These are phyloP conservation scores for Sarcodon aspratus DNA, from an alignment of 768 basidiomycete species.

Conservation along the genomic window DNA sequence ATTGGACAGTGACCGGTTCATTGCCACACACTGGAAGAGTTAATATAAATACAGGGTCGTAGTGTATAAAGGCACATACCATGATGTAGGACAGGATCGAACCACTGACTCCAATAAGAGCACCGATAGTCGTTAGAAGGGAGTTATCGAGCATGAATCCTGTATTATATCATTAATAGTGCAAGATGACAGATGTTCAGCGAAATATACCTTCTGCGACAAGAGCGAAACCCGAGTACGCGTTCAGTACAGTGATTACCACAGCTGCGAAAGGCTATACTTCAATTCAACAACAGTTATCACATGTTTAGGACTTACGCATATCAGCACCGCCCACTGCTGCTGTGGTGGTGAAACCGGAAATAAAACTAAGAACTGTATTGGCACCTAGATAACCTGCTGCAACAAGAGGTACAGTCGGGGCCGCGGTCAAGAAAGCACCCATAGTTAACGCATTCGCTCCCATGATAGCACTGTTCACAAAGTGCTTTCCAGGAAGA, in stretches of 20 bases:
- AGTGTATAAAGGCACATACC: constrained; percentile 33
- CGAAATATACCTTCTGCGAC: constrained; percentile 62
- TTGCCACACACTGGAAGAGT: constrained; percentile 64
- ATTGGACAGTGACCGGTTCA: constrained; percentile 81
- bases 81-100: constrained; percentile 90
- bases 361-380: constrained; percentile 68
- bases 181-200: neutral
- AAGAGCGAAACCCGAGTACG: constrained; percentile 84
- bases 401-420: constrained; percentile 60
- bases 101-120: constrained; percentile 82
- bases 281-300: constrained; percentile 1
- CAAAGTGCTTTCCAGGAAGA: constrained; percentile 67
- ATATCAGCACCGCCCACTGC: constrained; percentile 93
- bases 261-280: constrained; percentile 41
- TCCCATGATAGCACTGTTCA: constrained; percentile 63
- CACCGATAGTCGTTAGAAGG: constrained; percentile 72
- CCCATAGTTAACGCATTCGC: constrained; percentile 65
- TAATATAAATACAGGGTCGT: neutral
- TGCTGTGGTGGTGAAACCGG: constrained; percentile 80
- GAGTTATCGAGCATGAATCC: constrained; percentile 88
- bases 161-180: constrained; percentile 9
- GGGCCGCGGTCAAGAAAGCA: constrained; percentile 62
- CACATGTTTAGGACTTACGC: constrained; percentile 42
- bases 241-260: constrained; percentile 84
- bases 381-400: constrained; percentile 71